A percentile compares a stretch with the other conserved stretches of the same genome.
Evolutionary conservation across 2,329 filamentous ascomycete genomes (phyloP).

Genomic region (Trichoderma atroviride): DNA sequence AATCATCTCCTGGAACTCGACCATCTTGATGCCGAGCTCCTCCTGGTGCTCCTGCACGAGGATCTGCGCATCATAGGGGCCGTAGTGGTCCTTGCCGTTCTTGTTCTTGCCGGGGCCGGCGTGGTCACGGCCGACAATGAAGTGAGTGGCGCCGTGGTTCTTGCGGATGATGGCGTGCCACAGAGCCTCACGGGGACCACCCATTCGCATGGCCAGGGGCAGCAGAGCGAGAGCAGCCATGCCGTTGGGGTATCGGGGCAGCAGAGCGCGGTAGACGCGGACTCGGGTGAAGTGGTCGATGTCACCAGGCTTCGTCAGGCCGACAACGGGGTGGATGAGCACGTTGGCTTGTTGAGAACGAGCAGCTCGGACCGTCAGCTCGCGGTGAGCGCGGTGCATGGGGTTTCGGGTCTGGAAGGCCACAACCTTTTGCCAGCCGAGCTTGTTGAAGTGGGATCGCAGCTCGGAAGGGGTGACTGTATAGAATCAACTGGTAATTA

Average conservation of each 20-base stretch:
- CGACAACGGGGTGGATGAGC: constrained; percentile 97
- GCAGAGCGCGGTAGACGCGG: constrained; percentile 94
- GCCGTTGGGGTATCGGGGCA: constrained; percentile 96
- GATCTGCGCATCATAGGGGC: constrained; percentile 94
- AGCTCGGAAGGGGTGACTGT: constrained; percentile 90
- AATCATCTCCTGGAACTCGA: constrained; percentile 99
- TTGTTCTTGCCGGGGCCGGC: constrained; percentile 98
- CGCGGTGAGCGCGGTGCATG: constrained; percentile 98
- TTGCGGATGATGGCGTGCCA: constrained; percentile 99
- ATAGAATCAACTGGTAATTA: not conserved
- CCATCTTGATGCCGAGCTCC: constrained; percentile 97
- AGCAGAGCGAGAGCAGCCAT: constrained; percentile 97
- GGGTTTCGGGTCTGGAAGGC: constrained; percentile 99
- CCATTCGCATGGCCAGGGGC: constrained; percentile 98
- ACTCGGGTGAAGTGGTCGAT: constrained; percentile 99
- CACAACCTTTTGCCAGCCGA: constrained; percentile 96
- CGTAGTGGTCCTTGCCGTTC: constrained; percentile 94
- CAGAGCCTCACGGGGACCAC: constrained; percentile 94
- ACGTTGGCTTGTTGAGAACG: constrained; percentile 97
- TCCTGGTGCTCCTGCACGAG: constrained; percentile 95
- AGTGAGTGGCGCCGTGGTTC: constrained; percentile 98
- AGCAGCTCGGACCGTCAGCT: constrained; percentile 95
- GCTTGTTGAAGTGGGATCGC: constrained; percentile 97
- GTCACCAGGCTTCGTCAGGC: constrained; percentile 97
- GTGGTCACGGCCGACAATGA: constrained; percentile 98